A percentile compares a stretch with the other conserved stretches of the same genome.
These are phyloP conservation scores for Populus deltoides DNA, from an alignment of 345 rosid genomes.

Conservation along the genomic window DNA sequence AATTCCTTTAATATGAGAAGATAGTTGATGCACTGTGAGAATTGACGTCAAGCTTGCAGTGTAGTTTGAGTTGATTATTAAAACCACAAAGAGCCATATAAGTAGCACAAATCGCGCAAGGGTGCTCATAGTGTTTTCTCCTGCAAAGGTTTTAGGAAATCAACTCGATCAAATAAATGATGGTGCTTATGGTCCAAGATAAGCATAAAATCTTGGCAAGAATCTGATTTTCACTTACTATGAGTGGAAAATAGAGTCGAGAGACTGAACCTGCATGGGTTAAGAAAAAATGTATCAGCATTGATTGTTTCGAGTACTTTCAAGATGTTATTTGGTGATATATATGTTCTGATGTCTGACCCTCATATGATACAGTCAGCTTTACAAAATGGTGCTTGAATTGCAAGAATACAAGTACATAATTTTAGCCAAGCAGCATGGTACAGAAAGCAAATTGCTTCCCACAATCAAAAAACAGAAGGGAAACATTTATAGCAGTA, in stretches of 20 bases:
- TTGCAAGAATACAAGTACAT: background rate
- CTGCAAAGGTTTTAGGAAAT: slow-evolving; percentile 43
- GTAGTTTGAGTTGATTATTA: slow-evolving; percentile 92
- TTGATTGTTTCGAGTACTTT: background rate
- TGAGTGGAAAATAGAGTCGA: slow-evolving; percentile 92
- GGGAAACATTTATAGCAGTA: background rate
- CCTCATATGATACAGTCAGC: background rate
- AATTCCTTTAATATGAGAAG: slow-evolving; percentile 73
- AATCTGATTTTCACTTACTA: slow-evolving; percentile 48
- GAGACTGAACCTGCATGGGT: slow-evolving; percentile 88
- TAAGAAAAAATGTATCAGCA: slow-evolving; percentile 32
- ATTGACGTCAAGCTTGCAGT: slow-evolving; percentile 94
- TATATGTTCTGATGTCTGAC: background rate
- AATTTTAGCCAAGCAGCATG: background rate
- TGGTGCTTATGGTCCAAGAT: background rate
- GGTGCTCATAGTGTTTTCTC: slow-evolving; percentile 76
- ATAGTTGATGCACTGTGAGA: slow-evolving; percentile 86
- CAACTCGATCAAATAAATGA: slow-evolving; percentile 24
- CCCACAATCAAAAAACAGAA: background rate
- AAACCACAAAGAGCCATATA: slow-evolving; percentile 89
- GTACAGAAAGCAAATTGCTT: background rate
- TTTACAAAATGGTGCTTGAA: background rate
- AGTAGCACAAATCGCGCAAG: slow-evolving; percentile 81
- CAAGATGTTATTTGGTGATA: background rate
- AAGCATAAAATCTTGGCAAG: background rate